Evolutionary conservation across 257 asterid genomes (phyloP), one percentile per base, ranked within the genome.

Genomic region (Solanum gandarillasii): DNA sequence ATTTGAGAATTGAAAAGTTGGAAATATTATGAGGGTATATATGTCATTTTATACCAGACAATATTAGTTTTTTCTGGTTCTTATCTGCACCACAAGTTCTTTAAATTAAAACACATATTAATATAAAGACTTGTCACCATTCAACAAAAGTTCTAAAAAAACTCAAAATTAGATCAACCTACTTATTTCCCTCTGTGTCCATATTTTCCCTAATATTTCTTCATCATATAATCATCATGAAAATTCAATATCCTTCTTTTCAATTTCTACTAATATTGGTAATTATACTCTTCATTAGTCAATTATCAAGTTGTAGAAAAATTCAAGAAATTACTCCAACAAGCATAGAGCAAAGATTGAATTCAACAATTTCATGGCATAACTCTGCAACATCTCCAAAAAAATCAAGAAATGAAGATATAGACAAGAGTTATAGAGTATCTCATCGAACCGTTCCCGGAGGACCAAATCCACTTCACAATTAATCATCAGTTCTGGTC

Each of bases 381-480:
- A 88, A 81, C 72, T 23, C 88, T 29, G 90, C 86, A 34, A 88
- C 89, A 83, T 82, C 91, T 75, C 89, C 92, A 12, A 86, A 41
- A 65, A 82, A 55, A 87, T 88, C 93, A 43, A 88, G 84, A 83
- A 87, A 87, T 20, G 88, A 68, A 27, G 85, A 70, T 78, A 2
- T 25, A 9, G 78, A 81, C 14, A 29, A 79, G 9, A 85, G 21
- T 25, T 92, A 74, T 38, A 20, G 87, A 73, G 93, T 79, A 4
- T 92, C 95, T 12, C 62, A 62, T 39, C 91, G 91, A 23, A 39
- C 9, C 38, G 92, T 92, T 29, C 96, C 96, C 1, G 96, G 90
- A 43, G 96, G 96, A 43, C 95, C 96, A 12, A 94, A 94, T 83
- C 96, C 96, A 73, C 91, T 94, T 9, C 95, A 94, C 88, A 94